Base-by-base conservation (phyloP, 345 rosid species). In the Durio zibethinus region DNA sequence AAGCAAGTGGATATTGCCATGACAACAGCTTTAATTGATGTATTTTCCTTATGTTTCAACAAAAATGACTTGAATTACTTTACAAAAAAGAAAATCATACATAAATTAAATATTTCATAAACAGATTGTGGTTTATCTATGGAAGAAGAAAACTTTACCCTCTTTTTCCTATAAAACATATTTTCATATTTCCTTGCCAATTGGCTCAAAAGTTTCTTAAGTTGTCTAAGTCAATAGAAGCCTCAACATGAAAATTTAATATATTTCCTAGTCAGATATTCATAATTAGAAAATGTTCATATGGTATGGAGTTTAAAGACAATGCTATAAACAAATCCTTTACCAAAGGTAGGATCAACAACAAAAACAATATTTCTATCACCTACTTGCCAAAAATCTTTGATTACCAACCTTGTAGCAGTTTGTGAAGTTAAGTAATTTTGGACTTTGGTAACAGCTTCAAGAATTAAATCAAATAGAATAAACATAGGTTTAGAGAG, bases 271-370 rank as follows among this genome's bases (percentile, higher is more conserved):
- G 48, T 50, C 31, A 54, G 76, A 69, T 40, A 77, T 54, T 20
- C 25, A 50, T 76, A 62, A 63, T 60, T 21, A 57, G 43, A 62
- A 50, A n/a, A 73, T 73, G 27, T 45, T 63, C 52, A 79, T 23
- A 53, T 75, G 63, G 16, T 33, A 62, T 63, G 48, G n/a, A 21
- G 63, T 18, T 52, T 9, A 65, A 76, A 61, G 27, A 57, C 73
- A 74, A 62, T 42, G 64, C 9, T 36, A 72, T 40, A 71, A 43
- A 56, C 63, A 16, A 31, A 65, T 76, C 27, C 42, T 79, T 77
- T 87, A 95, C 98, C 97, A 77, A 95, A 95, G 65, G 93, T 90
- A 10, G 95, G 97, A 76, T 93, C 99, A 54, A 94, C 96, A 18
- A 95, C 95, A 77, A 95, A 95, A 45, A 95, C 95, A 43, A 95